Percentiles rank a stretch among this genome's conserved stretches.
Evolutionary conservation across 345 rosid species (phyloP).

Genomic region (Acer campestre): DNA sequence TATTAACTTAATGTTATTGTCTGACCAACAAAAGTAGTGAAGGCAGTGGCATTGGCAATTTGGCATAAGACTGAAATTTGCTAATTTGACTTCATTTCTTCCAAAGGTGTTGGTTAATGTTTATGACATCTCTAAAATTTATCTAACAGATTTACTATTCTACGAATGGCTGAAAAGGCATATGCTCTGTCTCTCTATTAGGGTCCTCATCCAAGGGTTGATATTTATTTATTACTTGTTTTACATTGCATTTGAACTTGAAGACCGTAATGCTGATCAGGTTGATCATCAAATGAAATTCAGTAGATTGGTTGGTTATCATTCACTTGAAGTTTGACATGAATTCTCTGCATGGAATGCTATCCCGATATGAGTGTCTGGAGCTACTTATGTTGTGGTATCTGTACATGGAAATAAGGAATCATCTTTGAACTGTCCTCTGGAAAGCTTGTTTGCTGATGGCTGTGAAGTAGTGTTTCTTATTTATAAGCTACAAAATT

Average conservation of each 20-base stretch:
- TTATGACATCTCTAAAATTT: not conserved
- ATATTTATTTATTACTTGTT: not conserved
- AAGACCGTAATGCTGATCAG: not conserved
- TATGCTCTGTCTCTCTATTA: not conserved
- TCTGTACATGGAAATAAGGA: not conserved
- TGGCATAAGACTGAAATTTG: not conserved
- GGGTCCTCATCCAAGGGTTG: not conserved
- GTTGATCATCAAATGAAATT: not conserved
- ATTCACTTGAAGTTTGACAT: not conserved
- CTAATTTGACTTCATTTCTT: not conserved
- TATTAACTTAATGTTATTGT: not conserved
- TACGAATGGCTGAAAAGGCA: not conserved
- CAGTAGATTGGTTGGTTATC: not conserved
- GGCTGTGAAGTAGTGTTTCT: not conserved
- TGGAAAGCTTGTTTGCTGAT: not conserved
- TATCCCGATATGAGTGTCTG: not conserved
- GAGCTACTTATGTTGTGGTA: not conserved
- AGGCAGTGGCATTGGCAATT: not conserved
- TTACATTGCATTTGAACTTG: not conserved
- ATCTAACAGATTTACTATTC: not conserved
- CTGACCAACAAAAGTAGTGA: no score
- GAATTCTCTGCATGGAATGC: not conserved
- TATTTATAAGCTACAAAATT: not conserved
- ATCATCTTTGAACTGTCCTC: not conserved
- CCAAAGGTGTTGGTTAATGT: not conserved